A percentile compares a stretch with the other conserved stretches of the same genome.
These are phyloP conservation scores for Alternaria angustiovoidea DNA, from an alignment of 2,329 filamentous ascomycete genomes.

Conservation along the genomic window DNA sequence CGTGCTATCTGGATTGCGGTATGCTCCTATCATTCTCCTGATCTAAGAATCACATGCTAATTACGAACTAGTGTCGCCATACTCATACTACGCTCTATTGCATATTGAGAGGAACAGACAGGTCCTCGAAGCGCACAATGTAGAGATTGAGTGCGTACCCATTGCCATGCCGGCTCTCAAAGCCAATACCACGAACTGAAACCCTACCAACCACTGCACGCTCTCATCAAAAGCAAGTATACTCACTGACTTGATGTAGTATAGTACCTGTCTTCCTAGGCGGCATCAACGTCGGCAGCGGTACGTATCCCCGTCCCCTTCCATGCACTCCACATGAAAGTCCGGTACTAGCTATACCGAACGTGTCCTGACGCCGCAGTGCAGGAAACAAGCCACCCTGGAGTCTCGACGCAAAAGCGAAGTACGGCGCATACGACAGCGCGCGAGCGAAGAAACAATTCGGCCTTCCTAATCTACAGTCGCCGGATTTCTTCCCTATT, in stretches of 20 bases:
- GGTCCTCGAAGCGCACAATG: constrained; percentile 64
- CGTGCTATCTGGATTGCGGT: constrained; percentile 74
- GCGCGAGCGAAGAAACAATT: constrained; percentile 62
- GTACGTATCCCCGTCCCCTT: constrained; percentile 32
- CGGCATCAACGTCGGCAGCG: constrained; percentile 54
- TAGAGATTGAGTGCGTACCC: constrained; percentile 70
- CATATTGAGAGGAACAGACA: constrained; percentile 66
- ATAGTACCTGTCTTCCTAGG: constrained; percentile 75
- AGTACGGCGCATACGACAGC: constrained; percentile 62
- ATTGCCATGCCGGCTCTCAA: neutral
- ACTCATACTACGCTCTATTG: constrained; percentile 62
- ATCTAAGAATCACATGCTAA: constrained; percentile 16
- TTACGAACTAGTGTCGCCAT: constrained; percentile 65
- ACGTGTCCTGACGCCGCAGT: constrained; percentile 11
- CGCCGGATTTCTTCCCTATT: constrained; percentile 63
- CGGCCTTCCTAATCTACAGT: constrained; percentile 51
- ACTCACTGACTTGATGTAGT: constrained; percentile 51
- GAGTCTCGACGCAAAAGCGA: constrained; percentile 72
- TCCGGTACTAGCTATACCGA: neutral
- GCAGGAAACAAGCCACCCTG: constrained; percentile 79
- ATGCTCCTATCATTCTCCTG: constrained; percentile 33
- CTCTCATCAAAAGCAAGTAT: constrained; percentile 1
- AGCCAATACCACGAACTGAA: neutral
- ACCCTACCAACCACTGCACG: neutral
- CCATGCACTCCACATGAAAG: neutral